Percentiles rank a stretch among this genome's conserved stretches.
Conservation (phyloP, 352 stramenopile genomes). For the Thraustotheca clavata region DNA sequence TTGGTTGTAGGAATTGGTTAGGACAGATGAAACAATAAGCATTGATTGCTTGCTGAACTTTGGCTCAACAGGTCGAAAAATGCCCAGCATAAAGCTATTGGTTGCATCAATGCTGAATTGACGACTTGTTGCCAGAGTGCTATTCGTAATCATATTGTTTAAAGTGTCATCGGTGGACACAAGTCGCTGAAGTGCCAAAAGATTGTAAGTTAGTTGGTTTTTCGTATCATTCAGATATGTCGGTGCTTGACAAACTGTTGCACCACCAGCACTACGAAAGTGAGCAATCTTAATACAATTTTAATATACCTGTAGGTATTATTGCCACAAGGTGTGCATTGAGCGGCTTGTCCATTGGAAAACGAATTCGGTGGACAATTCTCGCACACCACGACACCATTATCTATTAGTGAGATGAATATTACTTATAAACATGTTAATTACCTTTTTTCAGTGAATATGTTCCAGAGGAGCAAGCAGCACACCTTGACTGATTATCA, state of each 20-base stretch:
- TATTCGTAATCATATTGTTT: not conserved
- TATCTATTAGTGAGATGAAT: not conserved
- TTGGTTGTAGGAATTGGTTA: not conserved
- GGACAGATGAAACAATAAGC: not conserved
- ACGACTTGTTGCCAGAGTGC: not conserved
- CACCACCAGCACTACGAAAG: not conserved
- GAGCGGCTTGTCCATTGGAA: not conserved
- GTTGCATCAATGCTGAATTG: not conserved
- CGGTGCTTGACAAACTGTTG: not conserved
- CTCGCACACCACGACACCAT: not conserved
- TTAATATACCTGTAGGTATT: conserved; percentile 16
- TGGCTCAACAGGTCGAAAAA: conserved; percentile 11
- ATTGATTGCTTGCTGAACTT: conserved; percentile 6
- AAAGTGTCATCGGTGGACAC: not conserved
- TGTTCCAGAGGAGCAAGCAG: conserved; percentile 1
- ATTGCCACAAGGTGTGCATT: conserved; percentile 6
- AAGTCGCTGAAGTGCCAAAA: not conserved
- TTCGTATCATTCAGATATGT: not conserved
- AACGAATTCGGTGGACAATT: not conserved
- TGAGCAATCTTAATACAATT: not conserved
- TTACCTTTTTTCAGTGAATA: not conserved
- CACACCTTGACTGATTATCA: conserved; percentile 3
- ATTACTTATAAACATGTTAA: not conserved
- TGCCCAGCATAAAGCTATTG: not conserved
- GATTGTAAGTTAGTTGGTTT: conserved; percentile 10